phyloP scores from a whole-genome alignment of 1,284 basidiomycete genomes.

The Cutaneotrichosporon spelunceum region DNA sequence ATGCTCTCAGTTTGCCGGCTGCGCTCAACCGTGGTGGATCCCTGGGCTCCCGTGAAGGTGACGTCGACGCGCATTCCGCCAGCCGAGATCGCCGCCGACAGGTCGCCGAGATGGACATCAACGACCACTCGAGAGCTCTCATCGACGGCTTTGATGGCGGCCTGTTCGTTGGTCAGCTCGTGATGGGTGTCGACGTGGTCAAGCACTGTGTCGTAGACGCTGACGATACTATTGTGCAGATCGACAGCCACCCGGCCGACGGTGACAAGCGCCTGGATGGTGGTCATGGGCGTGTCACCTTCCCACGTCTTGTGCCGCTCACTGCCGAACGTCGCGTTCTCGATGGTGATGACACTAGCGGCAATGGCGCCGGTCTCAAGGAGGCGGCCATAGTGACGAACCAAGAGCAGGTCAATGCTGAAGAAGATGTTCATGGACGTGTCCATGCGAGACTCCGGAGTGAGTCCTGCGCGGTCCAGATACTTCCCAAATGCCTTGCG shows the following conservation, averaged over 20 bases:
- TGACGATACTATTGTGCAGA: constrained; percentile 33
- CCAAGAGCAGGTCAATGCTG: constrained; percentile 17
- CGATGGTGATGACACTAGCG: constrained; percentile 25
- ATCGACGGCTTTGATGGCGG: constrained; percentile 13
- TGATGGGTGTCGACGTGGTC: constrained; percentile 18
- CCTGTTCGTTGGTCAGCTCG: constrained; percentile 10
- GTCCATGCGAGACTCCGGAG: constrained; percentile 10
- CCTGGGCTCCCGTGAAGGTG: constrained; percentile 11
- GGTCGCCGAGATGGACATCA: constrained; percentile 23
- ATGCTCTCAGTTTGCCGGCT: neutral
- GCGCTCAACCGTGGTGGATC: constrained; percentile 12
- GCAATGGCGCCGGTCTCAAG: constrained; percentile 25
- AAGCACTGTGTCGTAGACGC: constrained; percentile 15
- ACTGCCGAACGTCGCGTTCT: constrained; percentile 21
- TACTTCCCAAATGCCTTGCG: constrained; percentile 29
- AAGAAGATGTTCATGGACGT: constrained; percentile 25
- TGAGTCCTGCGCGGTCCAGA: constrained; percentile 13
- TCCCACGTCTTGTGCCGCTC: constrained; percentile 18
- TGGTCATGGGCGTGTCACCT: constrained; percentile 20
- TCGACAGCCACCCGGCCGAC: constrained; percentile 24
- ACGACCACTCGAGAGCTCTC: constrained; percentile 17
- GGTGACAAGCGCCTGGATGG: constrained; percentile 25
- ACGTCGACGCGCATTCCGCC: constrained; percentile 28
- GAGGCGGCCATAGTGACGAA: constrained; percentile 33
- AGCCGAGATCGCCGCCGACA: constrained; percentile 19